phyloP scores from a whole-genome alignment of 2,329 filamentous ascomycete genomes.

The Fusarium proliferatum region DNA sequence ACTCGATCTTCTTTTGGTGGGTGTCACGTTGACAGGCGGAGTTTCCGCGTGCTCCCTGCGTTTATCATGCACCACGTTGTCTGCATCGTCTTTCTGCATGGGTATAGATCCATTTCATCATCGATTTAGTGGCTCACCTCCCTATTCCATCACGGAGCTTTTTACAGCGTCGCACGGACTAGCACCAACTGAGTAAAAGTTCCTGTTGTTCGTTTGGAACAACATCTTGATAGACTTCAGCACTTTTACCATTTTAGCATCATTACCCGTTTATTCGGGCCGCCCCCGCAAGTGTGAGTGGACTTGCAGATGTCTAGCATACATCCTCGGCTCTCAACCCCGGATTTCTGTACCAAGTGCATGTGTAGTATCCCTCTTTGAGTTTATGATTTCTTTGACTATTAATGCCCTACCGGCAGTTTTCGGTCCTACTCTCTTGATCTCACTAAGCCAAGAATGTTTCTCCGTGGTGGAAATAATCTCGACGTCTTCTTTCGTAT shows the following conservation, averaged over 20 bases:
- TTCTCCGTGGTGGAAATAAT: constrained; percentile 4
- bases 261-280: constrained; percentile 9
- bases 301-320: background rate
- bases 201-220: background rate
- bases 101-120: background rate
- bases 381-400: background rate
- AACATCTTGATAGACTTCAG: background rate
- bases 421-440: constrained; percentile 13
- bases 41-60: constrained; percentile 8
- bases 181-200: background rate
- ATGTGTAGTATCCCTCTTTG: background rate
- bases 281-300: constrained; percentile 19
- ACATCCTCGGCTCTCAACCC: background rate
- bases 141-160: constrained; percentile 12
- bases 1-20: background rate
- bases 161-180: background rate
- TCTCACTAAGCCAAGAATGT: background rate
- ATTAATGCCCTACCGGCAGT: background rate
- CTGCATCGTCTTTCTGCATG: background rate
- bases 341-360: background rate
- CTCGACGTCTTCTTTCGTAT: background rate
- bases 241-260: background rate
- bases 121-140: background rate
- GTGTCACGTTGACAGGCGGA: constrained; percentile 24
- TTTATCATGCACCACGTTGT: background rate